These are phyloP conservation scores for Eimeria mitis DNA, from an alignment of 169 alveolate genomes.

Conservation along the genomic window DNA sequence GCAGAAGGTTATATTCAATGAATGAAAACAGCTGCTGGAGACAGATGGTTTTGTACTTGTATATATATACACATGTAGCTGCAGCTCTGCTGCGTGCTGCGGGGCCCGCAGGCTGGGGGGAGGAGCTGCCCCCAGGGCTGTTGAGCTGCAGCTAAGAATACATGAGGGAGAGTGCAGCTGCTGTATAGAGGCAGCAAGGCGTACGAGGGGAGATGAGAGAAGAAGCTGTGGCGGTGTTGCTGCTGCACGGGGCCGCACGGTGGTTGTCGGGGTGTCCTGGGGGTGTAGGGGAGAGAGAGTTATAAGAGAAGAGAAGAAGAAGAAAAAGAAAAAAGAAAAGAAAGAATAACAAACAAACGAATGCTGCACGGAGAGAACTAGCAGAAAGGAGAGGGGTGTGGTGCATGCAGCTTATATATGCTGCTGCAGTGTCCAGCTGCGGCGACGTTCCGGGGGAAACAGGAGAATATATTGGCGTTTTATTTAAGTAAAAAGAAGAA, in stretches of 20 bases:
- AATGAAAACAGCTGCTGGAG: no score
- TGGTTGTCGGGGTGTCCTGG: neutral
- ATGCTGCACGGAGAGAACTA: neutral
- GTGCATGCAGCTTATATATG: conserved; percentile 21
- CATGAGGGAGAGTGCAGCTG: no score
- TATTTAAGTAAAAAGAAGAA: neutral
- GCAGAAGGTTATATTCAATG: no score
- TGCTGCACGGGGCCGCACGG: neutral
- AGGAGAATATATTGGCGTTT: neutral
- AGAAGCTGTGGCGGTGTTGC: neutral
- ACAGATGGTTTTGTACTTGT: no score
- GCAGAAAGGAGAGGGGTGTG: conserved; percentile 20
- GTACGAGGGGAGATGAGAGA: neutral
- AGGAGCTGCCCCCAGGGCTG: no score
- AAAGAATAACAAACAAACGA: neutral
- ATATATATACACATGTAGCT: no score
- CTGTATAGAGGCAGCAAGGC: neutral
- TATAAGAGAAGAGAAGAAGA: neutral
- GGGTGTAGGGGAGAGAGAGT: neutral
- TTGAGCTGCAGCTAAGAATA: no score
- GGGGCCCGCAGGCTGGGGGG: no score
- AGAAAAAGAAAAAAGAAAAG: neutral
- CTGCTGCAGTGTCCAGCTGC: conserved; percentile 28
- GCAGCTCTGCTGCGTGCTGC: no score
- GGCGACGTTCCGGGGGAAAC: neutral